These are phyloP conservation scores for Botrytis porri DNA, from an alignment of 2,329 filamentous ascomycete species.

Conservation along the genomic window DNA sequence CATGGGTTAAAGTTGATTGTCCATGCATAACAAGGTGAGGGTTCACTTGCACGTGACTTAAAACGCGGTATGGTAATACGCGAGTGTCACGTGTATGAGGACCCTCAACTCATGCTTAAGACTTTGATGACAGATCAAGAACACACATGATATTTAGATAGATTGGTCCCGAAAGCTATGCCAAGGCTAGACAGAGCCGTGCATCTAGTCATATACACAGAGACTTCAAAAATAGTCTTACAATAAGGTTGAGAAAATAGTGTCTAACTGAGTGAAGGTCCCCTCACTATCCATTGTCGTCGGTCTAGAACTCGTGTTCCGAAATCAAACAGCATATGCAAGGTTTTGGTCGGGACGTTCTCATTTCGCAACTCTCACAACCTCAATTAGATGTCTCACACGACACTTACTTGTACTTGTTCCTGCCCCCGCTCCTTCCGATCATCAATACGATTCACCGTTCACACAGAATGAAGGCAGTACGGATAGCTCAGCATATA, in stretches of 20 bases:
- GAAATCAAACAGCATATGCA: constrained; percentile 51
- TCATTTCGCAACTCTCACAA: constrained; percentile 54
- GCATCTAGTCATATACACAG: neutral
- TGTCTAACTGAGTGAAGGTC: constrained; percentile 41
- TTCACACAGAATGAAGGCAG: constrained; percentile 22
- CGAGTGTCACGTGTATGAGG: neutral
- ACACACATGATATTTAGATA: neutral
- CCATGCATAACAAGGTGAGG: neutral
- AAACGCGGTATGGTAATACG: no score
- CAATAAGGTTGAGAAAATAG: neutral
- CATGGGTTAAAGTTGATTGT: neutral
- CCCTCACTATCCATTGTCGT: constrained; percentile 64
- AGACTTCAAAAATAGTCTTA: neutral
- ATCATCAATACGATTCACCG: constrained; percentile 27
- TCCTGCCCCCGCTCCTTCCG: constrained; percentile 35
- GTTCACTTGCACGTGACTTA: neutral
- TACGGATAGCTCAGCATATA: constrained; percentile 16
- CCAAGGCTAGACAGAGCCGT: fast-evolving
- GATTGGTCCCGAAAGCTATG: neutral
- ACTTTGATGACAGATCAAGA: neutral
- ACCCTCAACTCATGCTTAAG: neutral
- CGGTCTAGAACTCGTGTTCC: constrained; percentile 65
- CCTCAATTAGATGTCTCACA: constrained; percentile 57
- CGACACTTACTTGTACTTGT: constrained; percentile 48
- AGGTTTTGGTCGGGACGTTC: constrained; percentile 54